phyloP scores from a whole-genome alignment of 2,329 filamentous ascomycete species.

The Neofusicoccum laricinum region DNA sequence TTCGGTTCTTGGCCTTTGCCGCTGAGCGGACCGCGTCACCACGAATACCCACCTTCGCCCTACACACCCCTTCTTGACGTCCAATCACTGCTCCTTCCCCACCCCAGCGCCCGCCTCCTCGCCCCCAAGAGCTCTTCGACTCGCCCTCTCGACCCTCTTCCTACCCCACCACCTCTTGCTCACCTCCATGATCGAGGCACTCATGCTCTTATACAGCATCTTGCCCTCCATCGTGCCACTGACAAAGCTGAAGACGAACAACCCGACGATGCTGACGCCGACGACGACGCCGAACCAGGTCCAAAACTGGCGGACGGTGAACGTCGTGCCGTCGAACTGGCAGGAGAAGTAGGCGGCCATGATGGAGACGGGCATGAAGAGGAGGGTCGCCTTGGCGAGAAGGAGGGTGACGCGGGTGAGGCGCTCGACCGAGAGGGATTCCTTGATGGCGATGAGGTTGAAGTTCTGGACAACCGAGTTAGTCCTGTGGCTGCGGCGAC shows the following conservation, averaged over 20 bases:
- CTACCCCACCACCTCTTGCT: slow-evolving; percentile 1
- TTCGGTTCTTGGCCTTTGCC: no score
- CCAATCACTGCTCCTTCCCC: not conserved
- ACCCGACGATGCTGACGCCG: slow-evolving; percentile 54
- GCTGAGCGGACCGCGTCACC: not conserved
- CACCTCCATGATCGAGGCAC: slow-evolving; percentile 24
- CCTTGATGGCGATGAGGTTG: slow-evolving; percentile 72
- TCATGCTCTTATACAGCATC: slow-evolving; percentile 48
- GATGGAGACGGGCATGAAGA: slow-evolving; percentile 72
- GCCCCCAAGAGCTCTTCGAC: not conserved
- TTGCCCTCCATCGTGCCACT: slow-evolving; percentile 58
- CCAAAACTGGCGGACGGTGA: slow-evolving; percentile 66
- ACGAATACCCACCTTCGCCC: not conserved
- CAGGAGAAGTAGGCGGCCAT: slow-evolving; percentile 74
- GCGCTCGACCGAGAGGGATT: slow-evolving; percentile 68
- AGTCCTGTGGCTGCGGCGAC: not conserved
- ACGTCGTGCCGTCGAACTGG: slow-evolving; percentile 60
- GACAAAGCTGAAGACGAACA: slow-evolving; percentile 58
- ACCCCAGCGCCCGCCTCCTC: not conserved
- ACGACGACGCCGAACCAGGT: slow-evolving; percentile 63
- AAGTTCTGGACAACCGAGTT: slow-evolving; percentile 57
- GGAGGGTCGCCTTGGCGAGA: slow-evolving; percentile 70
- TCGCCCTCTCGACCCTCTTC: not conserved
- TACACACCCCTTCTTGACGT: not conserved
- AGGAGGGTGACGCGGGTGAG: slow-evolving; percentile 70